These are phyloP conservation scores for Gracilaria caudata DNA, from an alignment of 23 red algal genomes.

Conservation along the genomic window DNA sequence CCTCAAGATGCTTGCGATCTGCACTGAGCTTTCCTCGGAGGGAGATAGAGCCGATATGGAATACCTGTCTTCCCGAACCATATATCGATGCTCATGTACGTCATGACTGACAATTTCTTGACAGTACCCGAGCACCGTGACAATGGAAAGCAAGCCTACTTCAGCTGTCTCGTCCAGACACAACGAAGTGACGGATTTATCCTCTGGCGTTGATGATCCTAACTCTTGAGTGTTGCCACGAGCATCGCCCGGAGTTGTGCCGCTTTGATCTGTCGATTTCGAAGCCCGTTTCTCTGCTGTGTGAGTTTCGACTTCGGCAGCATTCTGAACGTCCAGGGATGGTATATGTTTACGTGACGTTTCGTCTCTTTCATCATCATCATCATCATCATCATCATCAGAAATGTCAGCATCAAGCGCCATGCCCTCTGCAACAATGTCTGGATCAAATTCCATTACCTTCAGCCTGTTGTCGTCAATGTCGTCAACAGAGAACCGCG, in stretches of 20 bases:
- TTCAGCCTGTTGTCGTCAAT: constrained; percentile 4
- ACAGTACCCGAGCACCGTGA: constrained; percentile 10
- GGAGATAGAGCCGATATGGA: not conserved
- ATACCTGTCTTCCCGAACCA: not conserved
- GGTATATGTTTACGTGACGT: not conserved
- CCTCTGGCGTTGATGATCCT: not conserved
- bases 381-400: not conserved
- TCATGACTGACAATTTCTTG: constrained; percentile 10
- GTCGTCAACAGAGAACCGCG: constrained; percentile 21
- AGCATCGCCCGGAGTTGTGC: not conserved
- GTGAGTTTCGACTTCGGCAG: constrained; percentile 7
- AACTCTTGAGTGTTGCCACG: not conserved
- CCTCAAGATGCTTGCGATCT: constrained; percentile 12
- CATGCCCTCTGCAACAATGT: constrained; percentile 56
- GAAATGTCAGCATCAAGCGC: constrained; percentile 23
- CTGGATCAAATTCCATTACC: constrained; percentile 47
- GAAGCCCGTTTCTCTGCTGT: not conserved
- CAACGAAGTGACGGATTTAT: constrained; percentile 12
- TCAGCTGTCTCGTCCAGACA: constrained; percentile 43
- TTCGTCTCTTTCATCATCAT: constrained; percentile 24
- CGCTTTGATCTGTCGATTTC: constrained; percentile 2
- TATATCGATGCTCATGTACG: not conserved
- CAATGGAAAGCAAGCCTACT: constrained; percentile 25
- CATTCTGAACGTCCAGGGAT: not conserved
- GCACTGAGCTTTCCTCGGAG: not conserved